phyloP scores from a whole-genome alignment of 306 rosid species.

The Quercus cerris region DNA sequence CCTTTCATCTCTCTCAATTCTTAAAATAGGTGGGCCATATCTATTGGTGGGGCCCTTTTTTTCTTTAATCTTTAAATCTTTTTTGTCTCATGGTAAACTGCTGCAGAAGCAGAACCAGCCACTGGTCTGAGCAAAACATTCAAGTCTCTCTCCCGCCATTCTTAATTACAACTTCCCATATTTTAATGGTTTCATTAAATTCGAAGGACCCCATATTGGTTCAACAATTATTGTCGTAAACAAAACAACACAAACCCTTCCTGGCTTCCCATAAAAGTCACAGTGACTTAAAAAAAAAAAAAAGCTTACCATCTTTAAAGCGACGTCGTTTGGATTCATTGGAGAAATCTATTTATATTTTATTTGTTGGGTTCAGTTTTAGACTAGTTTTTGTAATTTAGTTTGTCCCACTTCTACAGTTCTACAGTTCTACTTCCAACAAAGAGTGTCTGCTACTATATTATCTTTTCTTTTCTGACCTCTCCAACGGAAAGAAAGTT shows the following conservation, averaged over 20 bases:
- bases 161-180: neutral
- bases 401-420: neutral
- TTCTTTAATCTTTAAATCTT: too few species aligned
- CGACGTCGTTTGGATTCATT: constrained; percentile 2
- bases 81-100: too few species aligned
- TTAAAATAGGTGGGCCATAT: too few species aligned
- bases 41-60: too few species aligned
- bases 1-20: too few species aligned
- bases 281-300: neutral
- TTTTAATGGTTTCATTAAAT: neutral
- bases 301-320: neutral
- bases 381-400: neutral
- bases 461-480: constrained; percentile 14
- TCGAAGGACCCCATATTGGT: constrained; percentile 6
- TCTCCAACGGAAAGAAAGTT: constrained; percentile 29
- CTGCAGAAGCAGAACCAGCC: neutral
- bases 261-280: neutral
- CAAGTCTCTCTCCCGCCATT: neutral
- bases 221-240: constrained; percentile 16
- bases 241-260: neutral
- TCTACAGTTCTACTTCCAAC: neutral
- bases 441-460: constrained; percentile 29
- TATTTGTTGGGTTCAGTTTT: too few species aligned
- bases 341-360: too few species aligned
- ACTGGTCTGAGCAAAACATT: neutral